Conservation (phyloP, 129 eudicot genomes). For the Logfia minima region DNA sequence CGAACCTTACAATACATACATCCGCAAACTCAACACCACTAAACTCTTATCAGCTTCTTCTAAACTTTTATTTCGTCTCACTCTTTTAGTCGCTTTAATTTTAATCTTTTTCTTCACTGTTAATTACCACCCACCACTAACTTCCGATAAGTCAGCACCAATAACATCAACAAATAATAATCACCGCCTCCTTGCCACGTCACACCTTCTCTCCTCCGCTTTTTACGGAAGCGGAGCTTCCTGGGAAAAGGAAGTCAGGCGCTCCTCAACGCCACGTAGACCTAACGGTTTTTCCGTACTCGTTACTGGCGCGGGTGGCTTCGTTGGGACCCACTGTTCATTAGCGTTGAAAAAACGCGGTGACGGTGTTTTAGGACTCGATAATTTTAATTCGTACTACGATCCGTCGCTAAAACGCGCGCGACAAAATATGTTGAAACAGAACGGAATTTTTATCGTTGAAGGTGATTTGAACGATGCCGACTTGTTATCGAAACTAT, state of each 20-base stretch:
- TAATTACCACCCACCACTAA: conserved; percentile 50
- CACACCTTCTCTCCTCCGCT: conserved; percentile 56
- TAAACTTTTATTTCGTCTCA: conserved; percentile 71
- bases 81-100: conserved; percentile 61
- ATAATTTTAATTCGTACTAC: conserved; percentile 64
- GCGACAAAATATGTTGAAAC: conserved; percentile 39
- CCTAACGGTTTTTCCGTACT: conserved; percentile 54
- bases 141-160: conserved; percentile 12
- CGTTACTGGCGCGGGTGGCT: conserved; percentile 80
- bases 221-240: conserved; percentile 58
- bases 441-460: conserved; percentile 48
- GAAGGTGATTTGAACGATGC: conserved; percentile 68
- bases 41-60: conserved; percentile 77
- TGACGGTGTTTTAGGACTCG: conserved; percentile 72
- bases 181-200: conserved; percentile 44
- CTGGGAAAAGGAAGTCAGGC: conserved; percentile 72
- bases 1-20: conserved; percentile 74
- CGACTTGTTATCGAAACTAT: conserved; percentile 45
- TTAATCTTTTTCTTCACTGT: conserved; percentile 70
- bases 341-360: conserved; percentile 65
- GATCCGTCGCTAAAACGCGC: conserved; percentile 76
- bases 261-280: conserved; percentile 56
- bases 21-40: conserved; percentile 67
- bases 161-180: conserved; percentile 7
- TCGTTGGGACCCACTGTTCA: conserved; percentile 66